These are phyloP conservation scores for Podospora sp. DNA, from an alignment of 495 filamentous ascomycete species.

Conservation along the genomic window DNA sequence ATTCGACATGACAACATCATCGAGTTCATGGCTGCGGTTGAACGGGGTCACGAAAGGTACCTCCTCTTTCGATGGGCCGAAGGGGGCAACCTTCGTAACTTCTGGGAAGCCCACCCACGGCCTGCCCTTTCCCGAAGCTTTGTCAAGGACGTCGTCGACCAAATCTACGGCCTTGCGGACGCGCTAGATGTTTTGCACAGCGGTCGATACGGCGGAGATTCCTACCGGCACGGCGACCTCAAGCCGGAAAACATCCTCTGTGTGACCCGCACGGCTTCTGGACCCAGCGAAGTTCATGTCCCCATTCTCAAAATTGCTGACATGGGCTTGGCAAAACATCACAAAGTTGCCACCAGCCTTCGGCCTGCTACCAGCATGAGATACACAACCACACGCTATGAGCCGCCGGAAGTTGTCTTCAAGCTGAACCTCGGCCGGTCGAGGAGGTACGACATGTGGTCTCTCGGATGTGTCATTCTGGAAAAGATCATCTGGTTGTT, in stretches of 20 bases:
- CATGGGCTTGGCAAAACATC: constrained; percentile 32
- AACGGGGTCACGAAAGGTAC: constrained; percentile 1
- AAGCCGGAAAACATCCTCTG: constrained; percentile 38
- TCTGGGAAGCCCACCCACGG: constrained; percentile 18
- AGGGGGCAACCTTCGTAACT: constrained; percentile 24
- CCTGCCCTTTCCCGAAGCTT: background rate
- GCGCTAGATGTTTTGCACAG: constrained; percentile 25
- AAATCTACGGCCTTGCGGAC: constrained; percentile 24
- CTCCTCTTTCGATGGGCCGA: constrained; percentile 29
- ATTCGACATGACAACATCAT: constrained; percentile 20
- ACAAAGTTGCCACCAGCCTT: constrained; percentile 20
- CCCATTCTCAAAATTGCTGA: constrained; percentile 33
- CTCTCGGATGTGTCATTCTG: constrained; percentile 42
- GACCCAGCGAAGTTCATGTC: background rate
- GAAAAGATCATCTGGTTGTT: constrained; percentile 43
- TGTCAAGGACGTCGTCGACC: constrained; percentile 19
- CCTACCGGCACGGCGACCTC: constrained; percentile 33
- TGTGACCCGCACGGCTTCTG: background rate
- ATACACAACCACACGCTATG: constrained; percentile 28
- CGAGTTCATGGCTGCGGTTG: constrained; percentile 25
- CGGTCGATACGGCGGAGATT: background rate
- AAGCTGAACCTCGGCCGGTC: background rate
- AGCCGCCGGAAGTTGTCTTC: constrained; percentile 33
- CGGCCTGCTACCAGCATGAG: constrained; percentile 18
- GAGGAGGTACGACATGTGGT: constrained; percentile 41